Evolutionary conservation across 116 monocot genomes (phyloP).

Genomic region (Iris pallida): DNA sequence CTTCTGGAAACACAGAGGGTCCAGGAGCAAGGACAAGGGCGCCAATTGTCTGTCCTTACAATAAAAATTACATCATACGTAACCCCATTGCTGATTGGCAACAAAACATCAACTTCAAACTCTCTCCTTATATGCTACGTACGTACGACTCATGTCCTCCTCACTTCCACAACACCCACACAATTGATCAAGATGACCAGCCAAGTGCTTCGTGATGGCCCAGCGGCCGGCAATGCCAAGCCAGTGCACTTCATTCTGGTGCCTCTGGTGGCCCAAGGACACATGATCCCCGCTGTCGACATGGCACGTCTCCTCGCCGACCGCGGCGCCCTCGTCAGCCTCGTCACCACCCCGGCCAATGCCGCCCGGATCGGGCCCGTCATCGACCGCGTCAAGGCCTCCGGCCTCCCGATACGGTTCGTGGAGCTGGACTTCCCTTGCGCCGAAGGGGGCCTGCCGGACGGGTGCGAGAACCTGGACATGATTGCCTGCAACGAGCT

Average conservation of each 20-base stretch:
- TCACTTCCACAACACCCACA: too few relatives aligned
- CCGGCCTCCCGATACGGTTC: constrained; percentile 16
- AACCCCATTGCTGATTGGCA: too few relatives aligned
- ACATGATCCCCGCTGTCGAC: constrained; percentile 1
- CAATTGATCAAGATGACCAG: too few relatives aligned
- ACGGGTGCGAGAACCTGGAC: constrained; percentile 37
- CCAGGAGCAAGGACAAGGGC: too few relatives aligned
- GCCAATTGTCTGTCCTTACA: too few relatives aligned
- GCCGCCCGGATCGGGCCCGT: neutral
- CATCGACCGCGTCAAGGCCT: neutral
- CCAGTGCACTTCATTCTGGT: neutral
- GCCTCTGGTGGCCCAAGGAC: constrained; percentile 1
- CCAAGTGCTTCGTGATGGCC: too few relatives aligned
- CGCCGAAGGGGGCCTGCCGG: constrained; percentile 29
- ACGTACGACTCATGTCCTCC: too few relatives aligned
- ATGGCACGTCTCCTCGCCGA: neutral
- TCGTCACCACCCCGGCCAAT: constrained; percentile 7
- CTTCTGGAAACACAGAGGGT: too few relatives aligned
- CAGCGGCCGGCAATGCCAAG: too few relatives aligned
- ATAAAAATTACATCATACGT: too few relatives aligned
- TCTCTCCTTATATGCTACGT: too few relatives aligned
- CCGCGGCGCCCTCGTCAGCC: neutral
- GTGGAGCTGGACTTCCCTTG: constrained; percentile 18
- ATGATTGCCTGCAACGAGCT: constrained; percentile 11
- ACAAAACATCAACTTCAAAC: too few relatives aligned